Evolutionary conservation across 768 basidiomycete genomes (phyloP), one percentile per base, ranked within the genome.

Genomic region (Roridomyces roridus): DNA sequence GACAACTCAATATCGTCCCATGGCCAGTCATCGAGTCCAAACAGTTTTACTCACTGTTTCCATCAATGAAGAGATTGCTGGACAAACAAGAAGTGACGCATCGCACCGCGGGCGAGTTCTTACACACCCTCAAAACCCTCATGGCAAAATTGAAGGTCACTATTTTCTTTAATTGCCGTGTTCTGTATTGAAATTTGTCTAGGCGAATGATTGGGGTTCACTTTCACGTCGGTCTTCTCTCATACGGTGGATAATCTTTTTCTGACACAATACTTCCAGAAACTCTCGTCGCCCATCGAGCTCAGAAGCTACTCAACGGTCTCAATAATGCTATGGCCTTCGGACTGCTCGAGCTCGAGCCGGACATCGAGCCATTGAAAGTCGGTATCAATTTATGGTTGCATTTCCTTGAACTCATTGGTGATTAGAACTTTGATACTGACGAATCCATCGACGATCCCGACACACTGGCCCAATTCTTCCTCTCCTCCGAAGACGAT

Each of bases 1-100:
- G 85, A 1, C 75, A 75, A 47, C 62, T 87, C 6, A 75, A 74
- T 34, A 87, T 88, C 15, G 76, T 87, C 12, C 86, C 86, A 5
- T 88, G 87, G 87, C 85, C 85, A 0, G 84, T 88, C 41, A 86
- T 88, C 26, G 83, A 85, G 61, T 86, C 86, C 0, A 76, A 68
- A 41, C 78, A 84, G 21, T 88, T 88, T 64, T 88, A 88, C 55
- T 72, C 66, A 3, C 62, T 86, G n/a, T 85, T 87, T 51, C 72
- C 74, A 0, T 66, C 70, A 0, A 58, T 88, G 26, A 84, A 81
- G 58, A 71, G 68, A 46, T 70, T 70, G 3, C 65, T 88, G 6
- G 81, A 86, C 55, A 70, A 73, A 41, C 84, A 86, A 55, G 55
- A 62, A 3, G 51, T 79, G 1, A 83, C 85, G 0, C 85, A 87